A percentile compares a stretch with the other conserved stretches of the same genome.
These are phyloP conservation scores for Polyplosphaeria fusca DNA, from an alignment of 495 filamentous ascomycete species.

Conservation along the genomic window DNA sequence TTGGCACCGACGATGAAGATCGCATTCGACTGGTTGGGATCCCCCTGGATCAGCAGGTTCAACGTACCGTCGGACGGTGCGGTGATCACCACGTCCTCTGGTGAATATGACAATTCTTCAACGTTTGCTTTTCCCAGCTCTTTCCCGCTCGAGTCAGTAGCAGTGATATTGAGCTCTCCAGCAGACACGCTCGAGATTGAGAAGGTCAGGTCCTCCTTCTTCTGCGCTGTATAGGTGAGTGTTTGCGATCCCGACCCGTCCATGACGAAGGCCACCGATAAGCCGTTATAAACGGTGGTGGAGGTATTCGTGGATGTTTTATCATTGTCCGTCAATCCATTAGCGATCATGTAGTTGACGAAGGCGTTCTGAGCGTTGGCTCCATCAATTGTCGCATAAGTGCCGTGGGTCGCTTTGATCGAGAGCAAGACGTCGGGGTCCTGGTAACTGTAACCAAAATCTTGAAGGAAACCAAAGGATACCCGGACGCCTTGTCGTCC, in stretches of 20 bases:
- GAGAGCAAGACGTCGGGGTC: constrained; percentile 9
- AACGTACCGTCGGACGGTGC: background rate
- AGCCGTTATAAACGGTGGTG: constrained; percentile 18
- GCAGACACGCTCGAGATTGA: constrained; percentile 15
- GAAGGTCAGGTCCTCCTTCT: constrained; percentile 13
- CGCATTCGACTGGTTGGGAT: constrained; percentile 6
- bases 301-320: background rate
- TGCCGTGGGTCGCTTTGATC: constrained; percentile 9
- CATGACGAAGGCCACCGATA: constrained; percentile 12
- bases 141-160: constrained; percentile 14
- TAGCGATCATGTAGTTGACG: constrained; percentile 23
- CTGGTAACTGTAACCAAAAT: constrained; percentile 10
- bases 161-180: constrained; percentile 9
- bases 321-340: constrained; percentile 24
- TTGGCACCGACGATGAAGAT: constrained; percentile 21
- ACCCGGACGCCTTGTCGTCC: constrained; percentile 13
- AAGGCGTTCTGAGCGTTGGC: constrained; percentile 20
- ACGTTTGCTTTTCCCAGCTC: background rate
- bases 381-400: constrained; percentile 21
- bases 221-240: constrained; percentile 16
- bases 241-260: background rate
- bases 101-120: background rate
- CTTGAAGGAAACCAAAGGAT: constrained; percentile 20
- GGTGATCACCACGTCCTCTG: background rate
- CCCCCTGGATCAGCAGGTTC: constrained; percentile 9